Conservation (phyloP, 768 basidiomycete genomes). For the Suillus weaverae region DNA sequence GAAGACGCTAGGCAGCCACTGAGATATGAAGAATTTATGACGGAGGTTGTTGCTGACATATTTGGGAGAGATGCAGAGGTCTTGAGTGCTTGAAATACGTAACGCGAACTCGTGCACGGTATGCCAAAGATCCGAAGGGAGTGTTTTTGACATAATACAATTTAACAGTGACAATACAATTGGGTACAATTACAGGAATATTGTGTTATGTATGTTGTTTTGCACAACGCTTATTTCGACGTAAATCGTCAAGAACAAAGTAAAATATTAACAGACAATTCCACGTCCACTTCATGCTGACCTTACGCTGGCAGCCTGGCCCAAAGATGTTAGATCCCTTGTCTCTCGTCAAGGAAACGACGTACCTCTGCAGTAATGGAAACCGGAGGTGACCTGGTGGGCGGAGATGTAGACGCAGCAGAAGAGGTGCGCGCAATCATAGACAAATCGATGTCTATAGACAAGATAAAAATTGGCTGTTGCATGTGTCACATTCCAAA, state of each 20-base stretch:
- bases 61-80: not conserved
- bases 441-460: conserved; percentile 55
- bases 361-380: conserved; percentile 20
- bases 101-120: not conserved
- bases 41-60: conserved; percentile 1
- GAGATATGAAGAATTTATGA: conserved; percentile 6
- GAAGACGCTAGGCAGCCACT: not conserved
- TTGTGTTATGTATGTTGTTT: not conserved
- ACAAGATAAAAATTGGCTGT: conserved; percentile 2
- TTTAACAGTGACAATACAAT: not conserved
- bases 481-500: not conserved
- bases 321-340: not conserved
- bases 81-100: not conserved
- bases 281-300: not conserved
- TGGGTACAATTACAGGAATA: conserved; percentile 2
- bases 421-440: conserved; percentile 83
- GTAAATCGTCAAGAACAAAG: not conserved
- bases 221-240: not conserved
- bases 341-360: not conserved
- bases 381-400: conserved; percentile 13
- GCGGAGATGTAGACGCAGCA: conserved; percentile 61
- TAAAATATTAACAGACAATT: not conserved
- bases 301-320: conserved; percentile 5
- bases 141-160: not conserved
- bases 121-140: not conserved